Evolutionary conservation across 345 rosid genomes (phyloP).

Genomic region (Punica granatum): DNA sequence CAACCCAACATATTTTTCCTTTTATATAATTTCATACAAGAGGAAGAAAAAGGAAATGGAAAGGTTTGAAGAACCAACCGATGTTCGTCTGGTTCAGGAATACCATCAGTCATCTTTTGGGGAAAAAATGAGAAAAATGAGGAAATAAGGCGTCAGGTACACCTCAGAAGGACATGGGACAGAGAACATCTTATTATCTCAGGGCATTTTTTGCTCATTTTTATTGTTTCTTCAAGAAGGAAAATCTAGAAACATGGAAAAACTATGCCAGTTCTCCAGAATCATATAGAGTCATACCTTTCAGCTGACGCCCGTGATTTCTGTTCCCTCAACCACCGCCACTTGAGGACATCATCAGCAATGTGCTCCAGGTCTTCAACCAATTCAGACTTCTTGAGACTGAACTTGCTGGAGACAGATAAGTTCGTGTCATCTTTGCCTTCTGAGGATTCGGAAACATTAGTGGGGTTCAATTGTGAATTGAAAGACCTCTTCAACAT

Average conservation of each 20-base stretch:
- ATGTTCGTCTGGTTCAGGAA: background rate
- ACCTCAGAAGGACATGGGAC: slow-evolving; percentile 10
- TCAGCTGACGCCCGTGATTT: slow-evolving; percentile 48
- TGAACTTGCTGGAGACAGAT: slow-evolving; percentile 58
- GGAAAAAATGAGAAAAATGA: slow-evolving; percentile 5
- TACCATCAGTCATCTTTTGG: background rate
- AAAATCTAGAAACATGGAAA: background rate
- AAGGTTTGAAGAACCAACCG: background rate
- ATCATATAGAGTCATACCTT: slow-evolving; percentile 30
- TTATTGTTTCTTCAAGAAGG: background rate
- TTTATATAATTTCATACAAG: background rate
- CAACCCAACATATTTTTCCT: background rate
- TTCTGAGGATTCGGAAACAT: slow-evolving; percentile 54
- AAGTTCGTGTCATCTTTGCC: slow-evolving; percentile 49
- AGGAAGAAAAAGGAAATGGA: background rate
- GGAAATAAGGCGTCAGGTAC: background rate
- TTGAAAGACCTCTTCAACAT: slow-evolving; percentile 80
- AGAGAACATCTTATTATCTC: background rate
- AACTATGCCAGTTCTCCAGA: background rate
- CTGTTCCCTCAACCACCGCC: slow-evolving; percentile 85
- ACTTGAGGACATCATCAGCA: slow-evolving; percentile 66
- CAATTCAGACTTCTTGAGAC: slow-evolving; percentile 49
- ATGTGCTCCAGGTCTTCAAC: slow-evolving; percentile 63
- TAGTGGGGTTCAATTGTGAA: slow-evolving; percentile 68
- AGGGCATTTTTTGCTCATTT: background rate